These are phyloP conservation scores for Globisporangium alternatum DNA, from an alignment of 352 stramenopile genomes.

Conservation along the genomic window DNA sequence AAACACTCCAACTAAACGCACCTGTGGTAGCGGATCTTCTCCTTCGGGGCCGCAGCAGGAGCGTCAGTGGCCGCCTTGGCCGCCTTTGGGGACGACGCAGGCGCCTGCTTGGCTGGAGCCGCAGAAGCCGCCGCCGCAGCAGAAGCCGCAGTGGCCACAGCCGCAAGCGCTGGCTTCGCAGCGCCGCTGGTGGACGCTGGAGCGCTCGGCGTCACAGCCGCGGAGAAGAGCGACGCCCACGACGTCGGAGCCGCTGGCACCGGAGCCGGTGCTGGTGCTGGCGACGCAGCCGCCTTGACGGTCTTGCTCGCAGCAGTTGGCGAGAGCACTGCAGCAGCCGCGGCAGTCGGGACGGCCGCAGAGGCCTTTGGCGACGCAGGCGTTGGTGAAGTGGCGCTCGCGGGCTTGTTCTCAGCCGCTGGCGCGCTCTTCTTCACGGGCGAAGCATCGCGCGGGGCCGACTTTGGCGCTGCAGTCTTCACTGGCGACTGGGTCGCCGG, in stretches of 20 bases:
- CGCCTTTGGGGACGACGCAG: slow-evolving; percentile 20
- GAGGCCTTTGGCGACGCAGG: slow-evolving; percentile 18
- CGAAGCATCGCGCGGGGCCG: slow-evolving; percentile 17
- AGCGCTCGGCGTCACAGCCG: slow-evolving; percentile 16
- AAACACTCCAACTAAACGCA: slow-evolving; percentile 5
- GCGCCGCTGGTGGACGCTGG: slow-evolving; percentile 12
- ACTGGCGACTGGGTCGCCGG: slow-evolving; percentile 18
- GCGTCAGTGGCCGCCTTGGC: slow-evolving; percentile 20
- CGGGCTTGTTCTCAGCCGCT: slow-evolving; percentile 11
- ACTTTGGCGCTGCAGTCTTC: slow-evolving; percentile 16
- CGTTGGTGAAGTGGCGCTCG: background rate
- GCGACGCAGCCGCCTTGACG: slow-evolving; percentile 13
- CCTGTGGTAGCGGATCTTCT: slow-evolving; percentile 46
- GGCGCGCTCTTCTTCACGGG: slow-evolving; percentile 19
- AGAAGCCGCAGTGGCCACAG: slow-evolving; percentile 23
- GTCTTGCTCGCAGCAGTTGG: slow-evolving; percentile 17
- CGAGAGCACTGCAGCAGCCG: slow-evolving; percentile 10
- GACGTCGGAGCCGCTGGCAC: slow-evolving; percentile 47
- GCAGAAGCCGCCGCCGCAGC: slow-evolving; percentile 15
- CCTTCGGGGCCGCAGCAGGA: slow-evolving; percentile 38
- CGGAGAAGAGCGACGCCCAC: slow-evolving; percentile 53
- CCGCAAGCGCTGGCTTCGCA: slow-evolving; percentile 17
- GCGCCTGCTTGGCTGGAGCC: slow-evolving; percentile 20
- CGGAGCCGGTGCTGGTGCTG: slow-evolving; percentile 18
- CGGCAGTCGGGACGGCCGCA: background rate